A percentile compares a stretch with the other conserved stretches of the same genome.
Evolutionary conservation across 768 basidiomycete genomes (phyloP).

Genomic region (Leccinellum luteum): DNA sequence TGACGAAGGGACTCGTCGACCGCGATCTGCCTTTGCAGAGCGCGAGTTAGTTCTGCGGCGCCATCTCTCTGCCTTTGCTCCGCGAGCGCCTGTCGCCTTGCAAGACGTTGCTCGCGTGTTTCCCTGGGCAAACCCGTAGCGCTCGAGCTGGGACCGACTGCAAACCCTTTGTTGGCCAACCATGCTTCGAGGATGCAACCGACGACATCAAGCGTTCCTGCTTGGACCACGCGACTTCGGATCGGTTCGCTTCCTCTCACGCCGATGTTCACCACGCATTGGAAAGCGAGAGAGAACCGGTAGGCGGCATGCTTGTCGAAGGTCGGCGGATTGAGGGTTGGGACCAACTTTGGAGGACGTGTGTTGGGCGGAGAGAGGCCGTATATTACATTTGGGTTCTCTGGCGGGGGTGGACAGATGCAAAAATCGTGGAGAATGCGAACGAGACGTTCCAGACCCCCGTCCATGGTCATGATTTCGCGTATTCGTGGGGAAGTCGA

Average conservation of each 20-base stretch:
- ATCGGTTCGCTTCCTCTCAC: slow-evolving; percentile 94
- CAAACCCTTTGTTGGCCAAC: slow-evolving; percentile 85
- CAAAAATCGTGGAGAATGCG: slow-evolving; percentile 89
- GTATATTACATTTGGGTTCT: slow-evolving; percentile 72
- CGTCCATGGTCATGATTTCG: slow-evolving; percentile 97
- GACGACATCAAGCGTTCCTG: slow-evolving; percentile 90
- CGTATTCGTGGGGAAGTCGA: slow-evolving; percentile 96
- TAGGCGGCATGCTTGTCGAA: slow-evolving; percentile 86
- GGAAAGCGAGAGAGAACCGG: slow-evolving; percentile 90
- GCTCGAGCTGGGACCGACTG: slow-evolving; percentile 75
- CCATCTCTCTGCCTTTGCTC: slow-evolving; percentile 57
- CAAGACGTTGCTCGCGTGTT: slow-evolving; percentile 68
- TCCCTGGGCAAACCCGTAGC: slow-evolving; percentile 75
- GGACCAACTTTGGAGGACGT: slow-evolving; percentile 51
- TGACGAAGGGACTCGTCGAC: slow-evolving; percentile 28
- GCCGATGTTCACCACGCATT: slow-evolving; percentile 96
- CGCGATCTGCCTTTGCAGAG: slow-evolving; percentile 51
- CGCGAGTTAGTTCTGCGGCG: slow-evolving; percentile 54
- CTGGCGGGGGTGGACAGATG: slow-evolving; percentile 76
- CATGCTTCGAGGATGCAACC: slow-evolving; percentile 93
- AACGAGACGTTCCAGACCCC: slow-evolving; percentile 93
- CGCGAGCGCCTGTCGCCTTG: slow-evolving; percentile 52
- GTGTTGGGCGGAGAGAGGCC: slow-evolving; percentile 68
- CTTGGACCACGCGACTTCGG: slow-evolving; percentile 88
- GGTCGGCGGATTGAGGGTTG: slow-evolving; percentile 62